Evolutionary conservation across 805 yeast genomes (phyloP).

Genomic region (Ogataea paradorogensis): DNA sequence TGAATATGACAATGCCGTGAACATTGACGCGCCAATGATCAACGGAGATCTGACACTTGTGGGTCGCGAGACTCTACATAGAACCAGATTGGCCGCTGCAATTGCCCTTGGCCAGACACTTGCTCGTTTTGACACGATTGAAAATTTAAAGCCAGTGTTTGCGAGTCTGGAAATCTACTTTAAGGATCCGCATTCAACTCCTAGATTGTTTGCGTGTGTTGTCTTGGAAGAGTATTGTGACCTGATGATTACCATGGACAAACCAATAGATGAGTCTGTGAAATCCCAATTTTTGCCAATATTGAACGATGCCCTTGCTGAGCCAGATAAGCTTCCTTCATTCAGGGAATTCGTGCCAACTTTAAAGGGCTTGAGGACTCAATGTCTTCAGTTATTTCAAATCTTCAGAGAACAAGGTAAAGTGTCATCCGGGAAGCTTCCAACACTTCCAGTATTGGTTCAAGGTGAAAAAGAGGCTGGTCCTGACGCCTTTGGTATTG

Average conservation of each 20-base stretch:
- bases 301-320: slow-evolving; percentile 38
- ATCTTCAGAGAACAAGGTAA: slow-evolving; percentile 77
- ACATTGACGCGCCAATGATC: slow-evolving; percentile 90
- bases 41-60: slow-evolving; percentile 87
- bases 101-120: slow-evolving; percentile 68
- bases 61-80: slow-evolving; percentile 68
- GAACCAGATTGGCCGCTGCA: slow-evolving; percentile 75
- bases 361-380: slow-evolving; percentile 78
- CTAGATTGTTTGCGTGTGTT: slow-evolving; percentile 67
- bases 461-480: slow-evolving; percentile 96
- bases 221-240: slow-evolving; percentile 67
- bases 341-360: slow-evolving; percentile 87
- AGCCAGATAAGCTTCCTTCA: slow-evolving; percentile 46
- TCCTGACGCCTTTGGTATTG: slow-evolving; percentile 84
- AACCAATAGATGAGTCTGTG: slow-evolving; percentile 10
- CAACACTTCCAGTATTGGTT: slow-evolving; percentile 82
- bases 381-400: slow-evolving; percentile 77
- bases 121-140: slow-evolving; percentile 43
- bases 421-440: slow-evolving; percentile 65
- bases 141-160: slow-evolving; percentile 39
- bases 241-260: slow-evolving; percentile 24
- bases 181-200: slow-evolving; percentile 70
- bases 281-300: slow-evolving; percentile 13
- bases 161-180: slow-evolving; percentile 40
- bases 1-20: slow-evolving; percentile 59